Evolutionary conservation across 495 filamentous ascomycete genomes (phyloP), one percentile per base, ranked within the genome.

Genomic region (Aspergillus campestris): DNA sequence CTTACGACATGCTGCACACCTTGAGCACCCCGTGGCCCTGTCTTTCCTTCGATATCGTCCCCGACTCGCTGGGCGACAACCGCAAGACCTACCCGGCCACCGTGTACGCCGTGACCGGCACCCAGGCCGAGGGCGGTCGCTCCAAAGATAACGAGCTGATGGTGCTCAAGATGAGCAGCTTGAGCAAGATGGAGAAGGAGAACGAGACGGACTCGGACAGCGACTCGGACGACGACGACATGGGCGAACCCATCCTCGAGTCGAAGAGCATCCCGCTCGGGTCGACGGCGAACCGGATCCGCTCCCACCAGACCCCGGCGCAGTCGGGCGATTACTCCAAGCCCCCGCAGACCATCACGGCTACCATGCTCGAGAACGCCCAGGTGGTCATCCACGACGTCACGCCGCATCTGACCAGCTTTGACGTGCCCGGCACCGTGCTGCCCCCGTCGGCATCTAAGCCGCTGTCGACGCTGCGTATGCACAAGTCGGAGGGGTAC

Each of bases 1-100:
- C 92, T 2, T 98, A 98, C 68, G 81, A 95, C 55, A 92, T 98
- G 89, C 81, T 97, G 30, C 92, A 98, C 70, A 85, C 81, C 36
- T 73, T 97, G 36, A 90, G 83, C 62, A 83, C 89, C 11, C 85
- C 87, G 0, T 98, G 92, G 92, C 92, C 92, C 5, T 98, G 92
- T 54, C 78, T 98, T 7, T 95, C 90, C 8, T 94, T 95, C 63
- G 91, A 96, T 57, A 87, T 97, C 51, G 65, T 98, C 28, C 83
- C 73, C 58, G 92, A 98, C 66, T 69, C 73, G n/a, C 71, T 98
- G 14, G 92, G 92, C 31, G 86, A 94, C 56, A 84, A 89, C 63
- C 81, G 92, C 49, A 91, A 84, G 57, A 82, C 81, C 2, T 98
- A 88, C 65, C 92, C 92, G 43, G 87, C 87, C 24, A 95, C 89